Percentiles rank a stretch among this genome's conserved stretches.
Conservation (phyloP, 176 grass and related monocot species). For the Musa itinerans region DNA sequence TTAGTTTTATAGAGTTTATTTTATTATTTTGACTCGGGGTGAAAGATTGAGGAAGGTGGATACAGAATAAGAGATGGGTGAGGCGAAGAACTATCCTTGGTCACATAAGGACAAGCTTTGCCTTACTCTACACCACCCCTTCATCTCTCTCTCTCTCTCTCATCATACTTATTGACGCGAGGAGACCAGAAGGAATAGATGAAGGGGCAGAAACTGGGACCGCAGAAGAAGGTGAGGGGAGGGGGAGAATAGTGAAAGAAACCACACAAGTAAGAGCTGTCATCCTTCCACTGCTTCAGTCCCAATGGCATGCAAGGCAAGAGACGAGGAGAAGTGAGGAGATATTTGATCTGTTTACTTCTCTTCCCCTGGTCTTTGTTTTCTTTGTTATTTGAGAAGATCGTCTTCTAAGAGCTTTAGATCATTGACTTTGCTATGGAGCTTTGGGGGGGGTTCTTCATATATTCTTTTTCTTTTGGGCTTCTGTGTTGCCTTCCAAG, state of each 20-base stretch:
- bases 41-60: not conserved
- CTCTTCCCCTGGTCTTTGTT: not conserved
- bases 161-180: not conserved
- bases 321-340: no score
- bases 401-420: not conserved
- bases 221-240: no score
- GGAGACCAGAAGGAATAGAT: no score
- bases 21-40: not conserved
- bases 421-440: not conserved
- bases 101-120: slow-evolving; percentile 10
- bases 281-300: no score
- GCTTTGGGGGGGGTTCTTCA: slow-evolving; percentile 37
- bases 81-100: not conserved
- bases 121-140: not conserved
- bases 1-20: no score
- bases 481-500: slow-evolving; percentile 31
- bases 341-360: no score
- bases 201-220: no score
- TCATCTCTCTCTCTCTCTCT: not conserved
- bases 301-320: no score
- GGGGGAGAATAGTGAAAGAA: no score
- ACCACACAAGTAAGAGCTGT: no score
- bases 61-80: not conserved
- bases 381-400: slow-evolving; percentile 31
- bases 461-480: not conserved